Evolutionary conservation across 2,329 filamentous ascomycete species (phyloP), one percentile per base, ranked within the genome.

Genomic region (Arthrinium phaeospermum): DNA sequence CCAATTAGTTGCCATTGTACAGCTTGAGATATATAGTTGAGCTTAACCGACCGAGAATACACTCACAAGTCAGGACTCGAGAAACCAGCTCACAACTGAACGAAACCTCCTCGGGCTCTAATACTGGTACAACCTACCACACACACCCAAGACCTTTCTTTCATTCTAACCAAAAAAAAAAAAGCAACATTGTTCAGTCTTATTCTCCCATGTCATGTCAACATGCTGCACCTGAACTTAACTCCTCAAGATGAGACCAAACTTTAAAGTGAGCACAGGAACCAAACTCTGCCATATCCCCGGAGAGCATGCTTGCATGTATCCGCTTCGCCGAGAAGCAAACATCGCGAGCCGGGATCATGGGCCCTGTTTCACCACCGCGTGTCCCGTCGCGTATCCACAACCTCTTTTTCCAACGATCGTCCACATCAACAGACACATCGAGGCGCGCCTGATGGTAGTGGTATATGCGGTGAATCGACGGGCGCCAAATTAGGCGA

Each of bases 401-500:
- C 57, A 34, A 37, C 41, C 30, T 64, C 57, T 6, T 10, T 24
- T 22, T 49, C 46, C 30, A 41, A 64, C 57, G 30, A 64, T 41
- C 19, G 24, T 7, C 57, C 34, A 34, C 5, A 57, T 57, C 3
- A 30, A 57, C 51, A 3, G 14, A 19, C 51, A 57, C 34, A 34
- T 16, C 30, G 30, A 30, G 53, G 57, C 57, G 57, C 34, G 57
- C 57, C n/a, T 64, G 57, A 34, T 64, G 57, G 34, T 64, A 41
- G 57, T 64, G 57, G 34, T 64, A 41, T 64, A 64, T 64, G 57
- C 57, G 34, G 34, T 41, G 34, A 41, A 41, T 64, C 34, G 37
- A 41, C 57, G 34, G 30, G 57, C 57, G 57, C 57, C 57, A 64
- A 64, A 5, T 64, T 64, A 64, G 57, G 57, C 57, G 57, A 64